Base-by-base conservation (phyloP, 2,329 filamentous ascomycete species). In the Claviceps monticola region DNA sequence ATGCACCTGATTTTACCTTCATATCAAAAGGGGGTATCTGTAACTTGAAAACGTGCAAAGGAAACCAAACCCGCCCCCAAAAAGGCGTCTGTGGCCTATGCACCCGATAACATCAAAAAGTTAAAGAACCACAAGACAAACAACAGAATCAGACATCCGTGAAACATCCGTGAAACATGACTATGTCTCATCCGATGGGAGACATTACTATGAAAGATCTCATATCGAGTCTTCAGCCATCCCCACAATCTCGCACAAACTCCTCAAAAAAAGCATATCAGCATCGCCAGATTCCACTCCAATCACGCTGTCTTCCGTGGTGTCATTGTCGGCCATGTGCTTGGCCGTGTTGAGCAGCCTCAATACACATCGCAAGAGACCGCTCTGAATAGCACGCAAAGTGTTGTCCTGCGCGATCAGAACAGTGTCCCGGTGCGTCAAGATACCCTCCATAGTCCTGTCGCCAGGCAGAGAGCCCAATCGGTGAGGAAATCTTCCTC, bases 361-460 rank as follows among this genome's bases (percentile, higher is more conserved):
- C 2, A 67, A 67, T 52, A 80, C 73, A 59, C 77, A 80, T 44
- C 66, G 67, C 44, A 71, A 64, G 17, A 82, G 64, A 0, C 74
- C 76, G 1, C 67, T 61, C 36, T 75, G 74, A 1, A 82, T 64
- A 23, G 72, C 71, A 14, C 67, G 63, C 49, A 74, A 62, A 1
- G 67, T 62, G 14, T 61, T 59, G 34, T 73, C 68, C 36, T 61
- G 56, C 7, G 56, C 60, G 0, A 56, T 57, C 17, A 61, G 56
- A 42, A 56, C 49, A 17, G 52, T 50, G 5, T 55, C 44, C 21
- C 54, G 48, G 29, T 53, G 55, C 38, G 54, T 51, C 8, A 55
- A 46, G 53, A 61, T 58, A 29, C 61, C 64, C 4, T 64, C 63
- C 34, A 57, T 63, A 13, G 56, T 51, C 57, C 60, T 63, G 23